Percentiles rank a stretch among this genome's conserved stretches.
These are phyloP conservation scores for Hyaloperonospora brassicae DNA, from an alignment of 352 stramenopile genomes.

Conservation along the genomic window DNA sequence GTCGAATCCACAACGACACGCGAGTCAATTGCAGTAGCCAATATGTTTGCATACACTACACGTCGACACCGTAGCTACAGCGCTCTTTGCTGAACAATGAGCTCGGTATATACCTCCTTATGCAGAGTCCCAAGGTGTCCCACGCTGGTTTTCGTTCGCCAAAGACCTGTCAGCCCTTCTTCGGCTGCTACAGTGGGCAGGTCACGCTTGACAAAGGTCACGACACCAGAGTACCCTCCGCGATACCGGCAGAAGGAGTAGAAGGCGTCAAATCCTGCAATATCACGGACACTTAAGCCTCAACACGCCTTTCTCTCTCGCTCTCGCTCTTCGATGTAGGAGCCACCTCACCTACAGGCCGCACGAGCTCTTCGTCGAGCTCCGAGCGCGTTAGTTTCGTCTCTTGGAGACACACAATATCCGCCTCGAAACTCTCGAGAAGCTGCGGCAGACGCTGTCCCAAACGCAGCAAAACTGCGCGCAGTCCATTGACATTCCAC, in stretches of 20 bases:
- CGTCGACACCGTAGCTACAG: too few species aligned
- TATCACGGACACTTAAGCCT: conserved; percentile 7
- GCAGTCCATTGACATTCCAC: conserved; percentile 85
- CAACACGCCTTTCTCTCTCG: too few species aligned
- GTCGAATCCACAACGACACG: background rate
- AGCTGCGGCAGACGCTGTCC: conserved; percentile 43
- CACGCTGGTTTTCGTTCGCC: conserved; percentile 48
- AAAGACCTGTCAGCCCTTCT: conserved; percentile 60
- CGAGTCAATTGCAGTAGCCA: background rate
- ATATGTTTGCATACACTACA: too few species aligned
- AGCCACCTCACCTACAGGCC: conserved; percentile 33
- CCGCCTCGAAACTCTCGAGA: conserved; percentile 46
- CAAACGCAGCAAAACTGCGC: conserved; percentile 58
- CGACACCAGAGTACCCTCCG: conserved; percentile 73
- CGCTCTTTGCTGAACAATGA: background rate
- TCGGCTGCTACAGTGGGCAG: conserved; percentile 54
- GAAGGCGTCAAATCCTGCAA: conserved; percentile 69
- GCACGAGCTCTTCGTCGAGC: conserved; percentile 67
- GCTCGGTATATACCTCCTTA: conserved; percentile 26
- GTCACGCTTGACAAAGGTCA: conserved; percentile 52
- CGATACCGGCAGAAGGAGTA: conserved; percentile 69
- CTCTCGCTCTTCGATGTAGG: background rate
- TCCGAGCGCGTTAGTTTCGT: conserved; percentile 81
- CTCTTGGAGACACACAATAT: conserved; percentile 81
- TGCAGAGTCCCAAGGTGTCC: conserved; percentile 45